Evolutionary conservation across 2,329 filamentous ascomycete species (phyloP), one percentile per base, ranked within the genome.

Genomic region (Aspergillus floridensis): DNA sequence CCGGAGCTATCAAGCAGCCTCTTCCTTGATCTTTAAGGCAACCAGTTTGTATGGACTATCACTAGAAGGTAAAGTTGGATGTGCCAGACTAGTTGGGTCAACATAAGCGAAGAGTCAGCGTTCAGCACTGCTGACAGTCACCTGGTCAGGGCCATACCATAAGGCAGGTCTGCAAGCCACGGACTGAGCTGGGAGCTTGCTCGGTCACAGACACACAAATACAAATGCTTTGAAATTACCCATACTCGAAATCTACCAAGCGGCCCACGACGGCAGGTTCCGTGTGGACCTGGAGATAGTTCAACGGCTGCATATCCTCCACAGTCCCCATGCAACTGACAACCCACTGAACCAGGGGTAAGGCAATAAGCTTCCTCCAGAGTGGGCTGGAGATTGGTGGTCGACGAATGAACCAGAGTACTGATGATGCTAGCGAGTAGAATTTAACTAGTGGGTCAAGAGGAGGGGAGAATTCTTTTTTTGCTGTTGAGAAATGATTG

Each of bases 231-330:
- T 55, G 38, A 44, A 44, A 44, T 47, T 47, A 55, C 41, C 41
- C 21, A 55, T 21, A 55, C 53, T n/a, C 19, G 26, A 55, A 48
- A 55, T 19, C 38, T 44, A 44, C 52, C 16, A 46, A 55, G 41
- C 32, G 53, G 53, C 41, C 41, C 53, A 31, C 19, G 38, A 46
- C 53, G 53, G 53, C 53, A 55, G 53, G 14, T 55, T 46, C 53
- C 53, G 53, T 55, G 53, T 55, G 53, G 53, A 55, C 41, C 53
- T 48, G 53, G 41, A 26, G 41, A 24, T 32, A 22, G 51, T 53
- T 53, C 19, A 41, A 38, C 44, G 26, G 53, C 32, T 35, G 44
- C 19, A 46, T 46, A 44, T 55, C 31, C n/a, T 55, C n/a, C 26
- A 55, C 31, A 29, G 8, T 29, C 26, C 26, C 26, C 26, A 19